Conservation (phyloP, 2,329 filamentous ascomycete genomes). For the Monosporascus ibericus region DNA sequence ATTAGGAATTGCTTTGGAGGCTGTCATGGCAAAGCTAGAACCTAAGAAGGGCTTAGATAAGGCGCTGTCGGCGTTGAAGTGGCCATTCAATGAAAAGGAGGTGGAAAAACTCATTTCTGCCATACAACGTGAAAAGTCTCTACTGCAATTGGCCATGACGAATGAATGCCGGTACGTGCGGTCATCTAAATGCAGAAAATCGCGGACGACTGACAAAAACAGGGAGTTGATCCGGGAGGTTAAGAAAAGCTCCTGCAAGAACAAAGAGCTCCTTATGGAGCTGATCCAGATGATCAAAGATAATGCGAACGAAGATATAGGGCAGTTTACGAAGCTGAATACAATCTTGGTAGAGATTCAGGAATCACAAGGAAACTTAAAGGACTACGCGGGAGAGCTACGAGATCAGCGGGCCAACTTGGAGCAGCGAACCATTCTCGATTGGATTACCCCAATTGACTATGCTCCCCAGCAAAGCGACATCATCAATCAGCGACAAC, state of each 20-base stretch:
- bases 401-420: too few species aligned
- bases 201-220: too few species aligned
- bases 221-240: background rate
- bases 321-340: too few species aligned
- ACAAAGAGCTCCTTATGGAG: background rate
- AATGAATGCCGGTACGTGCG: background rate
- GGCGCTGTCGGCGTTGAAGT: slow-evolving; percentile 5
- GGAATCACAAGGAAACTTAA: too few species aligned
- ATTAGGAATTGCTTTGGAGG: slow-evolving; percentile 3
- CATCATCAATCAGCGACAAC: too few species aligned
- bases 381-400: too few species aligned
- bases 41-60: slow-evolving; percentile 6
- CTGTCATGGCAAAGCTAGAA: slow-evolving; percentile 8
- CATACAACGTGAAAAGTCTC: slow-evolving; percentile 8
- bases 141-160: slow-evolving; percentile 1
- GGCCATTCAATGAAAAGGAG: slow-evolving; percentile 16
- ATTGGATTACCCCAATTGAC: too few species aligned
- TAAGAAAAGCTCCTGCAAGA: background rate
- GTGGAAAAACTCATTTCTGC: slow-evolving; percentile 12
- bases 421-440: too few species aligned
- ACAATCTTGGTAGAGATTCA: too few species aligned
- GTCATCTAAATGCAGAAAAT: too few species aligned
- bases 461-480: too few species aligned
- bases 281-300: background rate
- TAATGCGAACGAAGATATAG: too few species aligned